These are phyloP conservation scores for Eucalyptus regnans DNA, from an alignment of 345 rosid species.

Conservation along the genomic window DNA sequence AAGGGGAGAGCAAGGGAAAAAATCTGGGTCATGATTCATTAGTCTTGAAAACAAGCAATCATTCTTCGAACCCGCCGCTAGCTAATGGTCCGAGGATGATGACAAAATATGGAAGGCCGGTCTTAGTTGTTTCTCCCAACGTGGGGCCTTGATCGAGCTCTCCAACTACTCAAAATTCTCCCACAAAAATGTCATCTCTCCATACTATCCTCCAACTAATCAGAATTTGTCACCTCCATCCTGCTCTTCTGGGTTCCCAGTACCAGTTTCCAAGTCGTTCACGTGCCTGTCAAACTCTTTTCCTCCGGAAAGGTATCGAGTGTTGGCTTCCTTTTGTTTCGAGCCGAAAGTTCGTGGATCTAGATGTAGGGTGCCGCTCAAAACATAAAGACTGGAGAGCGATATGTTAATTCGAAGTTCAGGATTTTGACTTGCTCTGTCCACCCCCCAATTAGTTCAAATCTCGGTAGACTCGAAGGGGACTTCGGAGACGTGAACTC, in stretches of 20 bases:
- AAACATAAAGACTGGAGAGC: neutral
- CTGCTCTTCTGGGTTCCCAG: neutral
- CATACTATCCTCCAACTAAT: neutral
- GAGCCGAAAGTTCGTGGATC: neutral
- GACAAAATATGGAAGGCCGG: neutral
- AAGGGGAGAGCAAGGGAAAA: neutral
- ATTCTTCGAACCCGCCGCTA: neutral
- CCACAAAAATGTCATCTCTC: neutral
- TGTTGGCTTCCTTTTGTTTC: neutral
- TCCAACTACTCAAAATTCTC: neutral
- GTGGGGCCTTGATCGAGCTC: slow-evolving; percentile 56
- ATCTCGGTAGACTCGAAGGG: neutral
- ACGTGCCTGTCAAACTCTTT: neutral
- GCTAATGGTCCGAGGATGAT: neutral
- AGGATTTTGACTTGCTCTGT: neutral
- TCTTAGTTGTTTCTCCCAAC: neutral
- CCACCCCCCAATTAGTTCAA: neutral
- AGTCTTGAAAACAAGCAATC: neutral
- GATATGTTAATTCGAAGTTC: neutral
- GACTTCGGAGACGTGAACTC: neutral
- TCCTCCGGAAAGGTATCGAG: neutral
- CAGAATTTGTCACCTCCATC: neutral
- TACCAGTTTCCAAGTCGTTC: neutral
- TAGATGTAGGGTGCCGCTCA: neutral
- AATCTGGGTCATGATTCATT: neutral